Conservation (phyloP, 75 land plant genomes). For the Picea glauca region DNA sequence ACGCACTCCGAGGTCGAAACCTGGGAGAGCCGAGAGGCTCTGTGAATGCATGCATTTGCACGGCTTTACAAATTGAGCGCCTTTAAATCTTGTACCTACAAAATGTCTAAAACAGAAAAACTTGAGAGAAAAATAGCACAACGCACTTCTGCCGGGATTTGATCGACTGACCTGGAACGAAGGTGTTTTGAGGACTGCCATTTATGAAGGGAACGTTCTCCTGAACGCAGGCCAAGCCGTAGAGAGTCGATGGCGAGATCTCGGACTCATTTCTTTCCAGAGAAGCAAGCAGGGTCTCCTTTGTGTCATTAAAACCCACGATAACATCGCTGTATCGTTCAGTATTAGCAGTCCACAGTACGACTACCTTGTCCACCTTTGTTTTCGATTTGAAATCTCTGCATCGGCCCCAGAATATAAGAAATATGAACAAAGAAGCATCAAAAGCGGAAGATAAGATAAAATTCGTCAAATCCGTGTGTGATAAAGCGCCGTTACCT, state of each 20-base stretch:
- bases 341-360: constrained; percentile 97
- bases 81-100: too few relatives aligned
- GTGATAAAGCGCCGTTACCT: constrained; percentile 25
- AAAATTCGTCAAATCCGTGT: too few relatives aligned
- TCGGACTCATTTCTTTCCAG: constrained; percentile 72
- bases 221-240: constrained; percentile 78
- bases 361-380: constrained; percentile 88
- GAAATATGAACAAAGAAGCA: background rate
- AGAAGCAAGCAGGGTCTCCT: constrained; percentile 76
- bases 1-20: too few relatives aligned
- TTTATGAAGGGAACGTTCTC: constrained; percentile 62
- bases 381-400: constrained; percentile 76
- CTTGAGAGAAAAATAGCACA: too few relatives aligned
- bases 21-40: too few relatives aligned
- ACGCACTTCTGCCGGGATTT: too few relatives aligned
- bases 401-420: background rate
- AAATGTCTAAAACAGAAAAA: too few relatives aligned
- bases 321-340: constrained; percentile 91
- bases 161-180: too few relatives aligned
- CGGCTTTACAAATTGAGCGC: too few relatives aligned
- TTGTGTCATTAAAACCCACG: constrained; percentile 90
- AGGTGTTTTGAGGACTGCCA: too few relatives aligned
- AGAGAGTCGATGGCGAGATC: constrained; percentile 90
- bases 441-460: too few relatives aligned
- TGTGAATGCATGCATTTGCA: too few relatives aligned